Base-by-base conservation (phyloP, 2,329 filamentous ascomycete species). In the Pseudogymnoascus sp. region DNA sequence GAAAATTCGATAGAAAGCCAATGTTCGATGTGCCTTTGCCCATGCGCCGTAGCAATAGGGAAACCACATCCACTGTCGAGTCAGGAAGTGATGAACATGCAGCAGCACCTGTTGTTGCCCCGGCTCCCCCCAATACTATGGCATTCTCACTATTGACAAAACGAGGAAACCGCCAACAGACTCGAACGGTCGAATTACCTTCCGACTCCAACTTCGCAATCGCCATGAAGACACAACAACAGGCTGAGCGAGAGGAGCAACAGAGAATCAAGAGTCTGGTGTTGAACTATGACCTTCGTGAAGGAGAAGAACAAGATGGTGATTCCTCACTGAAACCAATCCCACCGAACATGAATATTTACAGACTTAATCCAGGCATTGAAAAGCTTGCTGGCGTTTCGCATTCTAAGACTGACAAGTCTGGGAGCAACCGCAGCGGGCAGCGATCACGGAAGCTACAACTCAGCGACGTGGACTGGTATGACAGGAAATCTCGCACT, bases 251-350 rank as follows among this genome's bases (percentile, higher is more conserved):
- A 62, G 95, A 96, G 73, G 96, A 99, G 75, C 93, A 99, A 75
- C 92, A 97, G 75, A 90, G 95, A 66, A 99, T 99, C 84, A 99
- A 99, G 80, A 96, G 91, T 72, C 82, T 99, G 53, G 95, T 99
- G 62, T 81, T 99, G 69, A 97, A 97, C 76, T 96, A 97, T 73
- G 95, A 99, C 77, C 85, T 96, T 73, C 87, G 91, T 61, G 92
- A 96, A 71, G 88, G 80, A 69, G 90, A 96, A 72, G 88, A 92
- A 67, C 78, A 82, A 71, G 90, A 95, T 79, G 88, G 91, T 96
- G 83, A 85, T 73, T 76, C 70, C 70, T 69, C 72, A 74, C 70
- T 74, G 69, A 68, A 70, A 72, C 75, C 80, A 73, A 77, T 77
- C 65, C 71, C 70, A 68, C 75, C 69, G 74, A 82, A 77, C 73